Conservation (phyloP, 164 flowering plant genomes). For the Umbellularia californica region DNA sequence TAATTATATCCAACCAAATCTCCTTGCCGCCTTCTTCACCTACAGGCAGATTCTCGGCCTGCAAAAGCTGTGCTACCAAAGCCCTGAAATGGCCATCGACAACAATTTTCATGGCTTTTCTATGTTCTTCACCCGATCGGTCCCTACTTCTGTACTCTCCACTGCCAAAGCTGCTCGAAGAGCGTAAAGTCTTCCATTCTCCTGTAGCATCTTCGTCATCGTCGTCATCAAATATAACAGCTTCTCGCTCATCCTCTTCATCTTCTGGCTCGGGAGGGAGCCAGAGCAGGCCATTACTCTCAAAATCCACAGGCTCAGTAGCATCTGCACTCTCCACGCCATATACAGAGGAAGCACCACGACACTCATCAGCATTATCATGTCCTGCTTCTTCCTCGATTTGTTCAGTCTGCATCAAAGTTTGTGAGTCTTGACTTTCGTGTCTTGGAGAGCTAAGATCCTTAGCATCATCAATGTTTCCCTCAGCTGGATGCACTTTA, state of each 20-base stretch:
- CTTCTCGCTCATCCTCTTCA: conserved; percentile 86
- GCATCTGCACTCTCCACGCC: conserved; percentile 34
- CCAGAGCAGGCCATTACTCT: conserved; percentile 91
- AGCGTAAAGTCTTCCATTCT: conserved; percentile 72
- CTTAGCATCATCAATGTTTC: conserved; percentile 26
- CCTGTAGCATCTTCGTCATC: conserved; percentile 68
- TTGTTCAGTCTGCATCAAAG: conserved; percentile 23
- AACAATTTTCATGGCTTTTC: conserved; percentile 76
- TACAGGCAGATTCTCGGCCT: conserved; percentile 74
- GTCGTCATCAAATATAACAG: conserved; percentile 63
- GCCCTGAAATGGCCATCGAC: conserved; percentile 99
- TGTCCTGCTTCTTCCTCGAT: conserved; percentile 29
- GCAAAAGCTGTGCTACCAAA: conserved; percentile 82
- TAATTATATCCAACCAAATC: conserved; percentile 90
- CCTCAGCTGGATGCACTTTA: conserved; percentile 45
- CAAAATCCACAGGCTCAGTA: conserved; percentile 87
- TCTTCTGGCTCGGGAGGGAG: conserved; percentile 98
- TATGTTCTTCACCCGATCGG: conserved; percentile 76
- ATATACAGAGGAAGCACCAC: conserved; percentile 46
- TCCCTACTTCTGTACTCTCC: conserved; percentile 70
- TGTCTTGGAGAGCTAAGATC: conserved; percentile 41
- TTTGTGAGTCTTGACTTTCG: conserved; percentile 28
- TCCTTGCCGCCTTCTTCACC: conserved; percentile 59
- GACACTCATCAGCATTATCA: conserved; percentile 39
- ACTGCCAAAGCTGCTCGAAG: conserved; percentile 79